phyloP scores from a whole-genome alignment of 805 yeast genomes.

The Metschnikowia colocasiae region DNA sequence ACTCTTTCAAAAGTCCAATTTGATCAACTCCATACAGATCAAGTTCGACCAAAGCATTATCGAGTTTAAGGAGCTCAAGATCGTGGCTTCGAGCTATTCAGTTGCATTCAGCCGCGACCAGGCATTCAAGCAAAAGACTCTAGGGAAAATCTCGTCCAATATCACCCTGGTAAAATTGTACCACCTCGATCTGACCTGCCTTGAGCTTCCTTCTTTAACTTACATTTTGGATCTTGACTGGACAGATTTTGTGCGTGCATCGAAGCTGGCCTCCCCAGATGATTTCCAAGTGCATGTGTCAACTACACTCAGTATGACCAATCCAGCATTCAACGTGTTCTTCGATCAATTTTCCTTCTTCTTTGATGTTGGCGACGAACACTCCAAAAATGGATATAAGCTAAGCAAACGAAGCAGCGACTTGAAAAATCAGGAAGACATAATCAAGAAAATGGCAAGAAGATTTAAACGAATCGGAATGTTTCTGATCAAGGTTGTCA shows the following conservation, averaged over 20 bases:
- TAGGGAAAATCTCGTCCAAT: slow-evolving; percentile 19
- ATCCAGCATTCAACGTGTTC: slow-evolving; percentile 35
- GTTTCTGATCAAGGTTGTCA: slow-evolving; percentile 21
- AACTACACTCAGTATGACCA: slow-evolving; percentile 26
- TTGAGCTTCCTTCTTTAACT: slow-evolving; percentile 37
- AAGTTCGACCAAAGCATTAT: slow-evolving; percentile 18
- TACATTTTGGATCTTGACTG: slow-evolving; percentile 22
- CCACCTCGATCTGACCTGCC: slow-evolving; percentile 28
- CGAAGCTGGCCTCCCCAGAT: slow-evolving; percentile 5
- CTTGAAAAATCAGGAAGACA: neutral
- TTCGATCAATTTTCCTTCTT: slow-evolving; percentile 34
- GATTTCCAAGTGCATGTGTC: slow-evolving; percentile 16
- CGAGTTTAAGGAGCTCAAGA: slow-evolving; percentile 10
- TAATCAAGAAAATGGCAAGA: slow-evolving; percentile 1
- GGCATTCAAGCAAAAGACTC: slow-evolving; percentile 14
- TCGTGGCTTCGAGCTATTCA: slow-evolving; percentile 16
- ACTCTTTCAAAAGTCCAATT: slow-evolving; percentile 8
- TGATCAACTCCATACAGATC: slow-evolving; percentile 13
- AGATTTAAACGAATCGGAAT: neutral
- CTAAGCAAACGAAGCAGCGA: neutral
- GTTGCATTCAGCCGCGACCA: slow-evolving; percentile 11
- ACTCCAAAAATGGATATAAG: neutral
- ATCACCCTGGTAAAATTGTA: slow-evolving; percentile 27
- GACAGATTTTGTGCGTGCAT: slow-evolving; percentile 22
- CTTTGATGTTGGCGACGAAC: slow-evolving; percentile 5